These are phyloP conservation scores for Acanthamoeba royreba DNA, from an alignment of 208 protist species.

Conservation along the genomic window DNA sequence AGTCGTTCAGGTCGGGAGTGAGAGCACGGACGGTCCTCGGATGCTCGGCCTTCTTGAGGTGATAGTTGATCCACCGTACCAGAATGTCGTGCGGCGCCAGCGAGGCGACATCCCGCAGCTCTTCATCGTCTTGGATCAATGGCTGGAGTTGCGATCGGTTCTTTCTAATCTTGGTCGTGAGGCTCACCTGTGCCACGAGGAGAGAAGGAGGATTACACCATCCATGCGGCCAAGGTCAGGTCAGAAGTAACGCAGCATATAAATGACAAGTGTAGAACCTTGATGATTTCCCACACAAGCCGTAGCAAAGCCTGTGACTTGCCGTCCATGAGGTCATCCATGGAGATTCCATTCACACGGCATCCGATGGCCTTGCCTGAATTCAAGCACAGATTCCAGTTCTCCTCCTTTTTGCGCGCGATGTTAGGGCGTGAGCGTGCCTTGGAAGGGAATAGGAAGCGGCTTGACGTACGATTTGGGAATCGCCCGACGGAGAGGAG, in stretches of 20 bases:
- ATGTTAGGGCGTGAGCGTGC: too few relatives aligned
- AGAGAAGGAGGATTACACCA: neutral
- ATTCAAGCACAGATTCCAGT: conserved; percentile 43
- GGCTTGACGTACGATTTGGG: neutral
- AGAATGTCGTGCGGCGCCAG: conserved; percentile 24
- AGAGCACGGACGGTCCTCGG: neutral
- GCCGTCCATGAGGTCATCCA: neutral
- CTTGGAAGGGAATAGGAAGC: too few relatives aligned
- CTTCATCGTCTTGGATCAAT: neutral
- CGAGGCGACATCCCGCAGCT: conserved; percentile 9
- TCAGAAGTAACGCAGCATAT: neutral
- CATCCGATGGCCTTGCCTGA: conserved; percentile 40
- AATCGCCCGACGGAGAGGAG: neutral
- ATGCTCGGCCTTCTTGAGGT: conserved; percentile 16
- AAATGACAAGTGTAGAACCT: neutral
- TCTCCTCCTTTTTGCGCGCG: neutral
- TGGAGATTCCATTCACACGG: neutral
- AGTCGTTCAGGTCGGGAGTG: conserved; percentile 14
- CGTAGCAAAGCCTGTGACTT: neutral
- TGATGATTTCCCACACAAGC: neutral
- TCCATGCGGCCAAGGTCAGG: neutral
- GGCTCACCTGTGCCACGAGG: neutral
- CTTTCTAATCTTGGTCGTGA: neutral
- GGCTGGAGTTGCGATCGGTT: neutral
- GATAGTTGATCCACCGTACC: conserved; percentile 13